Evolutionary conservation across 2,329 filamentous ascomycete genomes (phyloP).

Genomic region (Rhinocladiella mackenziei): DNA sequence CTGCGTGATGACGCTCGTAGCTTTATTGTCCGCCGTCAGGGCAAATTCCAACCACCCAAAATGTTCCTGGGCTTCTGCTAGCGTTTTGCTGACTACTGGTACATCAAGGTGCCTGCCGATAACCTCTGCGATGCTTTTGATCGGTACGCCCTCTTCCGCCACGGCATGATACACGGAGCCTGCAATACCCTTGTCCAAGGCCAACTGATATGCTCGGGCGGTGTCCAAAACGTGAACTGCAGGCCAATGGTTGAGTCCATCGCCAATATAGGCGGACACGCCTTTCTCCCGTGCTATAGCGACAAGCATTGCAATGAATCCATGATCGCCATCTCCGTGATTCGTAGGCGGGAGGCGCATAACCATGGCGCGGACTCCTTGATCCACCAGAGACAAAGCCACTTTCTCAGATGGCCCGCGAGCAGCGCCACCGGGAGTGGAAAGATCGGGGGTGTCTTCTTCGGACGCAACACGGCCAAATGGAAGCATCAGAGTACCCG

Average conservation of each 20-base stretch:
- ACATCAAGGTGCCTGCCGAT: slow-evolving; percentile 38
- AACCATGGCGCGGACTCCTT: slow-evolving; percentile 35
- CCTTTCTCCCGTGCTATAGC: slow-evolving; percentile 32
- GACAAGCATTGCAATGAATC: slow-evolving; percentile 34
- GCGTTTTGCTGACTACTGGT: slow-evolving; percentile 31
- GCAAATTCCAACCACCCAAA: slow-evolving; percentile 33
- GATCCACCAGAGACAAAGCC: slow-evolving; percentile 28
- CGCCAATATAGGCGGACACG: slow-evolving; percentile 36
- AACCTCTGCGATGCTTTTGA: slow-evolving; percentile 37
- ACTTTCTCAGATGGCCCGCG: slow-evolving; percentile 30
- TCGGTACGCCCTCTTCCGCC: slow-evolving; percentile 35
- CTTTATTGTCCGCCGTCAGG: slow-evolving; percentile 33
- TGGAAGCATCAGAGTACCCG: slow-evolving; percentile 39
- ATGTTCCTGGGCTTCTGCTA: slow-evolving; percentile 31
- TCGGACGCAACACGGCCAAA: too few species aligned
- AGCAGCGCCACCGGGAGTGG: slow-evolving; percentile 11
- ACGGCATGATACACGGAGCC: slow-evolving; percentile 39
- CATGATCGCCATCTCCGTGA: slow-evolving; percentile 37
- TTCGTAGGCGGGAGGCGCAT: slow-evolving; percentile 41
- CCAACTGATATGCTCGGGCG: slow-evolving; percentile 37
- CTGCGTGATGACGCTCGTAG: slow-evolving; percentile 38
- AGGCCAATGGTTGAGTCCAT: slow-evolving; percentile 38
- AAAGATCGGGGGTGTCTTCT: slow-evolving; percentile 23
- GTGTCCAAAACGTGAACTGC: slow-evolving; percentile 40
- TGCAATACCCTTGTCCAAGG: slow-evolving; percentile 38